Base-by-base conservation (phyloP, 306 rosid genomes). In the Citrullus amarus region DNA sequence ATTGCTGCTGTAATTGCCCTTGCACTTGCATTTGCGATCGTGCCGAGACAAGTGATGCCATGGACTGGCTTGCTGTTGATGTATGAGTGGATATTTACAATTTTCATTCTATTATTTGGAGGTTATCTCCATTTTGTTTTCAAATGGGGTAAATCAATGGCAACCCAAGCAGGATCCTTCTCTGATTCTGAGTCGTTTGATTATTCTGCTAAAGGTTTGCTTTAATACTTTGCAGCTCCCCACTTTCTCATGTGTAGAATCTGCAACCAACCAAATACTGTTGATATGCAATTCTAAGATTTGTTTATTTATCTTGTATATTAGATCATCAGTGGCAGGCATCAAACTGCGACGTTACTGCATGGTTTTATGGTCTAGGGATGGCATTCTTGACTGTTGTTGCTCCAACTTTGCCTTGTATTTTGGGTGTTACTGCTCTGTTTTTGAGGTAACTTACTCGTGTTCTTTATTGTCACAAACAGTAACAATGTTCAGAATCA, bases 21-120 rank as follows among this genome's bases (percentile, higher is more conserved):
- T 48, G 93, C 85, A 30, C 78, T 96, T 68, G 79, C 90, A 25
- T 82, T 96, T 72, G 84, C 74, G 82, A 88, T 91, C 62, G 93
- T 96, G 71, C 99, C 99, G 25, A 92, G 85, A 48, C 99, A 96
- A 90, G 98, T 96, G 81, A 83, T 82, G 89, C 99, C 99, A 43
- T 96, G 99, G 98, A 92, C 98, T 80, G 99, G 99, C 70, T 88
- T 96, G 82, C 89, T 96, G 80, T 88, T 96, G 91, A 91, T 90
- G 96, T 96, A 96, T 74, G 99, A 96, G 82, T 96, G 99, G 99
- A 91, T 93, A 30, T 90, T 89, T 86, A 84, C 97, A 60, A 74
- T 91, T 81, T 96, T 92, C 90, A 83, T 89, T 80, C 59, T 91
- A 72, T 78, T 88, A 54, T 92, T 91, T 81, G 96, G 99, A 68